These are phyloP conservation scores for Diaporthe eres DNA, from an alignment of 2,329 filamentous ascomycete genomes.

Conservation along the genomic window DNA sequence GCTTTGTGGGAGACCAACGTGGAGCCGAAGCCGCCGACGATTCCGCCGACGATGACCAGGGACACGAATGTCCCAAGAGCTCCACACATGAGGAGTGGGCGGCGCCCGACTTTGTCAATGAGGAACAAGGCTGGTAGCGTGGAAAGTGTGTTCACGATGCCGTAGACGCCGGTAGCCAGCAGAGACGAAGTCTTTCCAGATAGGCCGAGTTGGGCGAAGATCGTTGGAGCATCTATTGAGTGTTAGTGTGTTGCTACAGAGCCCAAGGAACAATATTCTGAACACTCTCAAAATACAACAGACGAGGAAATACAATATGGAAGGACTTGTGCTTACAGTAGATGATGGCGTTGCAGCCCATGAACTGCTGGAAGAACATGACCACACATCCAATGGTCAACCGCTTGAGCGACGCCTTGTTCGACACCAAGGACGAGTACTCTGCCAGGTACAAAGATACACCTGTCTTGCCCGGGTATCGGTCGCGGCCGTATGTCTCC, in stretches of 20 bases:
- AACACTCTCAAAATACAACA: not conserved
- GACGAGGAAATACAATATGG: too few species aligned
- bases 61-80: conserved; percentile 65
- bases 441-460: conserved; percentile 50
- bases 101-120: conserved; percentile 70
- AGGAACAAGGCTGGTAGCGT: conserved; percentile 69
- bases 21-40: conserved; percentile 63
- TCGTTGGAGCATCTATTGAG: conserved; percentile 55
- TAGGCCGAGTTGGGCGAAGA: conserved; percentile 52
- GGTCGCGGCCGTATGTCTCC: conserved; percentile 47
- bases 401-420: conserved; percentile 54
- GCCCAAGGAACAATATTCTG: too few species aligned
- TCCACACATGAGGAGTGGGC: conserved; percentile 67
- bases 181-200: conserved; percentile 48
- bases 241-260: not conserved
- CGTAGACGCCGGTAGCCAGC: conserved; percentile 57
- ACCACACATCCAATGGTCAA: conserved; percentile 67
- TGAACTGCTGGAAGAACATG: conserved; percentile 69
- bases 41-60: conserved; percentile 69
- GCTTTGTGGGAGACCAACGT: conserved; percentile 54
- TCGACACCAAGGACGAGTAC: conserved; percentile 50
- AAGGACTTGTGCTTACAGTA: conserved; percentile 50
- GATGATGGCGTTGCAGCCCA: conserved; percentile 59
- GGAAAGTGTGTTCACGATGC: conserved; percentile 67
- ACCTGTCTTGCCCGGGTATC: conserved; percentile 50